Base-by-base conservation (phyloP, 2,329 filamentous ascomycete species). In the Penicillium sp. region DNA sequence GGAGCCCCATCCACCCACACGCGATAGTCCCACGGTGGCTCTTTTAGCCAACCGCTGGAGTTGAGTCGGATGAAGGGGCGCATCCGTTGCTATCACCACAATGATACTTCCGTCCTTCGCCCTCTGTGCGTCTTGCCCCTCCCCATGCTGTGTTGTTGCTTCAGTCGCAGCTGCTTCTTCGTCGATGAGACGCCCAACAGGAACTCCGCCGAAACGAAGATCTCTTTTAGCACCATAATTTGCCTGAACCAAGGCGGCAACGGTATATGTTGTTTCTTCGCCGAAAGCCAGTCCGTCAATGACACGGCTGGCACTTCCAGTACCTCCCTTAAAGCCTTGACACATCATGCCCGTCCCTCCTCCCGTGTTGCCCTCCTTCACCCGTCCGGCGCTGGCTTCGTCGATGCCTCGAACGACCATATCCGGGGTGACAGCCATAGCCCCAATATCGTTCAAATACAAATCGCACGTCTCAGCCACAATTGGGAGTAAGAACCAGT, bases 321-420 rank as follows among this genome's bases (percentile, higher is more conserved):
- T 57, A 6, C 55, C 55, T 5, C 28, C 55, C 45, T 57, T 57
- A 43, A 57, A 57, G 20, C 55, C 55, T 23, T 52, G 48, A 48
- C 55, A 57, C 6, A 35, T 57, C 55, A 57, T 57, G 18, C 55
- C 55, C 12, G 55, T 57, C 3, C 55, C 55, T 33, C 55, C 55
- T 3, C 55, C 55, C 23, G 55, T 57, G 12, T 57, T 57, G 1
- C 55, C 55, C 30, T 57, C 55, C 0, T 16, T 21, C 11, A 57
- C 55, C 16, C 35, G 23, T n/a, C 18, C 35, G 5, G 18, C 40
- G 18, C 30, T 47, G 16, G 55, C 55, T n/a, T 43, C 24, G 5
- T 57, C 55, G 18, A 57, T 57, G 0, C 55, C 55, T 8, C 18
- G 9, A 30, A 57, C 55, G 3, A 57, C 55, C 55, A 57, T 57